These are phyloP conservation scores for Arabidopsis arenosa DNA, from an alignment of 345 rosid genomes.

Conservation along the genomic window DNA sequence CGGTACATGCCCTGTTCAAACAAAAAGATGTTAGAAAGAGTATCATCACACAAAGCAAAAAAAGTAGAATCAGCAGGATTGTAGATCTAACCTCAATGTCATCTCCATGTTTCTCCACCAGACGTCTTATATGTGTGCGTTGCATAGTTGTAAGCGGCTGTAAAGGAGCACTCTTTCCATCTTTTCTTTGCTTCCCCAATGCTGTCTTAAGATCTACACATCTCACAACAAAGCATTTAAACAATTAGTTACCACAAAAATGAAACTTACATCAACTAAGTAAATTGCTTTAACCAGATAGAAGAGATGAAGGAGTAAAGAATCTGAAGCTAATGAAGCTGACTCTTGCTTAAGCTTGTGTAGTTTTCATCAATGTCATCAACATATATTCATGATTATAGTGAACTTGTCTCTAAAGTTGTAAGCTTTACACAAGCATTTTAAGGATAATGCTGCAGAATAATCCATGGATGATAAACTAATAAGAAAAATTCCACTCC, in stretches of 20 bases:
- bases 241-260: neutral
- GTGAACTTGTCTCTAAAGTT: neutral
- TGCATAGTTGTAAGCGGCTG: conserved; percentile 86
- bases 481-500: too few relatives aligned
- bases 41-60: neutral
- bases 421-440: neutral
- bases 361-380: neutral
- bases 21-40: conserved; percentile 3
- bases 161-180: conserved; percentile 74
- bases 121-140: conserved; percentile 58
- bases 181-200: conserved; percentile 85
- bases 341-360: conserved; percentile 14
- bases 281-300: neutral
- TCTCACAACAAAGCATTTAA: neutral
- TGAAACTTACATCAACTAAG: conserved; percentile 4
- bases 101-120: conserved; percentile 81
- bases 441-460: neutral
- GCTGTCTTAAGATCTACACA: conserved; percentile 81
- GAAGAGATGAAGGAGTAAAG: neutral
- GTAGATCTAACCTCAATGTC: conserved; percentile 62
- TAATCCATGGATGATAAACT: too few relatives aligned
- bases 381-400: neutral
- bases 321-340: neutral
- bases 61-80: neutral
- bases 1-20: conserved; percentile 76